Base-by-base conservation (phyloP, 441 rosid genomes). In the Dalechampia spathulata region DNA sequence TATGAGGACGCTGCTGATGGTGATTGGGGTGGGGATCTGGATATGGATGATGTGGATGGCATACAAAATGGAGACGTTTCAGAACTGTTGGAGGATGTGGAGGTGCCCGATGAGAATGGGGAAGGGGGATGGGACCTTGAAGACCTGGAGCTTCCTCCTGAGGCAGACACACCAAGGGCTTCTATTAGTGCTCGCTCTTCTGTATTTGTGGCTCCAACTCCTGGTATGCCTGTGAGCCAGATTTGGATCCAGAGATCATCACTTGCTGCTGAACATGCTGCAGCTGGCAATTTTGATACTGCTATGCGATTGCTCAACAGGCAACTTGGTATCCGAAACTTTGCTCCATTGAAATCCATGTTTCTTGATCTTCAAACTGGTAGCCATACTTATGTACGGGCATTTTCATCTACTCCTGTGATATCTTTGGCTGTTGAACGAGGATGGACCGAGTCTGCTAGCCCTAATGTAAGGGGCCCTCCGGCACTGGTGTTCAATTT, bases 61-160 rank as follows among this genome's bases (percentile, higher is more conserved):
- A 39, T 81, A 8, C 83, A 74, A 47, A 79, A 75, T 60, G 82
- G 83, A 16, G 89, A 85, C 26, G 72, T 72, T 22, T 49, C 75
- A 42, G 89, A 64, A 20, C 65, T 76, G 16, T 58, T 77, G 63
- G 90, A 83, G 54, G 90, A 74, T 67, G 88, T 68, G 23, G 96
- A 81, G 62, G 83, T 32, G 36, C 81, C 53, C 39, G 96, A 60
- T 75, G 68, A 81, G 62, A 68, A 72, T 75, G 87, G 75, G 19
- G 73, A 79, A 43, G 90, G 85, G 60, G 96, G 96, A 60, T 88
- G 96, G 96, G 96, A 74, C 61, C 88, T 90, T 13, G 97, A 86
- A 51, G 93, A 78, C 69, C 68, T 90, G 67, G 97, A 81, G 45
- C 82, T 90, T 1, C 95, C 97, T 7, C 81, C 85, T 0, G 95